Conservation (phyloP, 1,284 basidiomycete species). For the Tausonia pullulans region DNA sequence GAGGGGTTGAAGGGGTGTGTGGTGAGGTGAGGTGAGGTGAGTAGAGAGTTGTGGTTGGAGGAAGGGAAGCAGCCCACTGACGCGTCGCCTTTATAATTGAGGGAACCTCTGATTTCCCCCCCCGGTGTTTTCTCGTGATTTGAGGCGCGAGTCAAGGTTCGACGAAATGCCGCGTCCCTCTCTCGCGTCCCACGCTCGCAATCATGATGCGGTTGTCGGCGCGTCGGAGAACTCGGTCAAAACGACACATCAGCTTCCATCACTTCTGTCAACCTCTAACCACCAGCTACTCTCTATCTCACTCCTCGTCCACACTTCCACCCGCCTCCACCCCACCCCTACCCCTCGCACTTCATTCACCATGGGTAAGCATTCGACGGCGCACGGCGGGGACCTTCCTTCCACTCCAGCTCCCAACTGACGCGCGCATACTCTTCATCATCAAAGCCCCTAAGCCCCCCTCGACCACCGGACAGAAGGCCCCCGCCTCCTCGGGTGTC, state of each 20-base stretch:
- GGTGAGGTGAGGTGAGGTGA: constrained; percentile 13
- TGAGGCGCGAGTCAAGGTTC: too few relatives aligned
- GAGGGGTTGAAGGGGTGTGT: constrained; percentile 19
- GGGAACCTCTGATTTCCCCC: too few relatives aligned
- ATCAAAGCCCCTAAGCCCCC: constrained; percentile 56
- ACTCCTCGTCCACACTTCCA: constrained; percentile 12
- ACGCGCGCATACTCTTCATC: constrained; percentile 11
- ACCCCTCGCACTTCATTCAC: constrained; percentile 22
- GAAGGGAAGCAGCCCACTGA: not conserved
- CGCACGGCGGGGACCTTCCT: too few relatives aligned
- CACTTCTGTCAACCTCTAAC: too few relatives aligned
- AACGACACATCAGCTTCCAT: too few relatives aligned
- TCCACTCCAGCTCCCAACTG: not conserved
- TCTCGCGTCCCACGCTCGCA: too few relatives aligned
- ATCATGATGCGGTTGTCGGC: too few relatives aligned
- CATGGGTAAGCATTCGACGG: constrained; percentile 19
- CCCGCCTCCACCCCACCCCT: constrained; percentile 17
- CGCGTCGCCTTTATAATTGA: too few relatives aligned
- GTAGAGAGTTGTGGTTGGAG: constrained; percentile 18
- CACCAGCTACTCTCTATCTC: too few relatives aligned
- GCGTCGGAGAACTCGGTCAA: too few relatives aligned
- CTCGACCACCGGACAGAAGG: constrained; percentile 51
- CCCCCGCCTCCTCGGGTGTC: constrained; percentile 39
- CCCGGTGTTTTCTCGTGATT: too few relatives aligned
- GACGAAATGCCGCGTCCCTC: too few relatives aligned